Base-by-base conservation (phyloP, 1,284 basidiomycete genomes). In the Fomitopsis betulina region DNA sequence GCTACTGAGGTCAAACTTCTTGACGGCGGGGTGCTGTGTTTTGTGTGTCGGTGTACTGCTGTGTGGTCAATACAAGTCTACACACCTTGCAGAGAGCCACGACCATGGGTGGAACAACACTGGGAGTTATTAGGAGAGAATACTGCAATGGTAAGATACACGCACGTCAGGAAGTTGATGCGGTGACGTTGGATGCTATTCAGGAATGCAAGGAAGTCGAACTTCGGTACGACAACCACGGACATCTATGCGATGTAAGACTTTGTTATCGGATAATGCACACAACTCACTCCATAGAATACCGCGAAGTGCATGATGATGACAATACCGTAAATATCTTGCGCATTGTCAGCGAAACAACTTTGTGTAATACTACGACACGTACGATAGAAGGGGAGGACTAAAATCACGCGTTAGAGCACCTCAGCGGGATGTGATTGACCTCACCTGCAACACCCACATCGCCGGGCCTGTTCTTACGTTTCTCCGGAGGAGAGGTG, bases 151-250 rank as follows among this genome's bases (percentile, higher is more conserved):
- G 32, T n/a, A 9, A 9, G 32, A 57, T 19, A n/a, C 21, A 72
- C 81, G 58, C 66, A 87, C 88, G 80, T 72, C 37, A 91, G 73
- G 66, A 88, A 83, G 5, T 81, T 85, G 63, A 91, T 85, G 42
- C 78, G 79, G 72, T 89, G 82, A 23, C 78, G 79, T 58, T 84
- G 77, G 57, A 93, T 86, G 67, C 86, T 88, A 25, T 83, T 76
- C 50, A 91, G 78, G 74, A 90, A 88, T 21, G 77, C 77, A 21
- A 77, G 73, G 54, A 90, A 85, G 59, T 82, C 84, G 70, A 93
- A 94, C 66, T 83, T 89, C 2, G 87, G 83, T 9, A 90, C 72
- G 5, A 92, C 78, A 13, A 94, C 88, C n/a, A 90, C 54, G 0
- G 83, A 58, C 10, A 58, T 61, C 66, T 77, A 40, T 19, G 17